These are phyloP conservation scores for Xerocomus brunneocitrinus DNA, from an alignment of 768 basidiomycete species.

Conservation along the genomic window DNA sequence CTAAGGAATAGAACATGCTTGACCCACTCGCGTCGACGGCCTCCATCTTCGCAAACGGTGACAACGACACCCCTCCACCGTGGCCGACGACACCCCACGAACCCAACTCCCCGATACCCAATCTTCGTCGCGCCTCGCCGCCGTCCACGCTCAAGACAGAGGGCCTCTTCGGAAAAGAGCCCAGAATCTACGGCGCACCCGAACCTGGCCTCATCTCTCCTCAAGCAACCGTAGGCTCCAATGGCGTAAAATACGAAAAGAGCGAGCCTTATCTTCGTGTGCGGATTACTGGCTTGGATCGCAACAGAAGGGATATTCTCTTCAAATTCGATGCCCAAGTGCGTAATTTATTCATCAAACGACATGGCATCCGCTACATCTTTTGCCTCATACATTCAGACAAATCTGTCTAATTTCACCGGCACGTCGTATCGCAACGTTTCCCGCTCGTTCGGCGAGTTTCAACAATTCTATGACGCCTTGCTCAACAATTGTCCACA, in stretches of 20 bases:
- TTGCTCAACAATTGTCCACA: slow-evolving; percentile 89
- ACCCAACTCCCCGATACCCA: slow-evolving; percentile 66
- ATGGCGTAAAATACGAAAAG: slow-evolving; percentile 71
- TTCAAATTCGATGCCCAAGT: slow-evolving; percentile 96
- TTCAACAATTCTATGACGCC: slow-evolving; percentile 90
- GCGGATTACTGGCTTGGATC: slow-evolving; percentile 84
- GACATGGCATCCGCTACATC: neutral
- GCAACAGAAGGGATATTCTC: slow-evolving; percentile 92
- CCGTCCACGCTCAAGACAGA: slow-evolving; percentile 46
- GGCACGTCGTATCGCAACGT: slow-evolving; percentile 89
- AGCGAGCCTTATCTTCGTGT: slow-evolving; percentile 83
- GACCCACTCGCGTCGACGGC: slow-evolving; percentile 65
- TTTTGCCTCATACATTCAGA: slow-evolving; percentile 43
- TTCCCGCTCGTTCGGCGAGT: slow-evolving; percentile 92
- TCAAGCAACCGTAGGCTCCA: slow-evolving; percentile 54
- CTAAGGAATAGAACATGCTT: slow-evolving; percentile 42
- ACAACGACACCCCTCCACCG: slow-evolving; percentile 45
- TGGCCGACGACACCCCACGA: slow-evolving; percentile 82
- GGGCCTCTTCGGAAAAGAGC: slow-evolving; percentile 71
- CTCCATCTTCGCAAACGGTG: slow-evolving; percentile 49
- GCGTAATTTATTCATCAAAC: slow-evolving; percentile 6
- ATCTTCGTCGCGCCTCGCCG: slow-evolving; percentile 59
- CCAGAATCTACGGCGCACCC: slow-evolving; percentile 84
- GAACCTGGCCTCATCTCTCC: slow-evolving; percentile 82
- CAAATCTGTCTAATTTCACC: slow-evolving; percentile 89